A percentile compares a stretch with the other conserved stretches of the same genome.
Evolutionary conservation across 306 rosid species (phyloP).

Genomic region (Luffa aegyptiaca): DNA sequence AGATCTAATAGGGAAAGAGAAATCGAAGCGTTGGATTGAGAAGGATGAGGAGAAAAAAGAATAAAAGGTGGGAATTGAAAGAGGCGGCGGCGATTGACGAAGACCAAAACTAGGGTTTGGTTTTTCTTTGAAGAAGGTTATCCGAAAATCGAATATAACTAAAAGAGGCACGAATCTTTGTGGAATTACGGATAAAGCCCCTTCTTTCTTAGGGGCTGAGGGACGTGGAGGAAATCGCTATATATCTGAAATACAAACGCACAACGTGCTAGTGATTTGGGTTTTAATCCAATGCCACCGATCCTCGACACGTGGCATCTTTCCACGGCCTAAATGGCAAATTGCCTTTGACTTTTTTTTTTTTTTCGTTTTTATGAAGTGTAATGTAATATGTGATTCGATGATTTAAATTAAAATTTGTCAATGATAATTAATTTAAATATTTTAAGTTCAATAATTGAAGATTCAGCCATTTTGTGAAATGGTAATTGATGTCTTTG

Average conservation of each 20-base stretch:
- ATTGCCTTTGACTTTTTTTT: neutral
- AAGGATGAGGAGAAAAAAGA: slow-evolving; percentile 9
- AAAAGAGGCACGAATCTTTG: slow-evolving; percentile 40
- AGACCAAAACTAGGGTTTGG: slow-evolving; percentile 49
- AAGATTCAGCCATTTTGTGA: no score
- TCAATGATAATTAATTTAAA: no score
- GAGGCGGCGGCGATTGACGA: slow-evolving; percentile 41
- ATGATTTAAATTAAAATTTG: neutral
- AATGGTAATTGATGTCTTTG: no score
- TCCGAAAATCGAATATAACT: slow-evolving; percentile 19
- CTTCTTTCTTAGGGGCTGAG: slow-evolving; percentile 1
- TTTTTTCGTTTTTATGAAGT: neutral
- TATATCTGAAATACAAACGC: slow-evolving; percentile 23
- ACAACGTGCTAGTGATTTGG: slow-evolving; percentile 21
- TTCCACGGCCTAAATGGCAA: neutral
- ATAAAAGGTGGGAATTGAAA: slow-evolving; percentile 28
- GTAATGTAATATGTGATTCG: neutral
- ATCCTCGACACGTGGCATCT: slow-evolving; percentile 2
- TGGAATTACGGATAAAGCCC: slow-evolving; percentile 37
- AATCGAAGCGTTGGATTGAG: neutral
- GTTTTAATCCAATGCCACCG: neutral
- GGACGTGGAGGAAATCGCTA: slow-evolving; percentile 18
- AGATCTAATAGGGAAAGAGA: neutral
- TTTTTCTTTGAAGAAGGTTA: slow-evolving; percentile 16
- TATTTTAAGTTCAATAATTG: no score